These are phyloP conservation scores for Neurospora discreta DNA, from an alignment of 495 filamentous ascomycete species.

Conservation along the genomic window DNA sequence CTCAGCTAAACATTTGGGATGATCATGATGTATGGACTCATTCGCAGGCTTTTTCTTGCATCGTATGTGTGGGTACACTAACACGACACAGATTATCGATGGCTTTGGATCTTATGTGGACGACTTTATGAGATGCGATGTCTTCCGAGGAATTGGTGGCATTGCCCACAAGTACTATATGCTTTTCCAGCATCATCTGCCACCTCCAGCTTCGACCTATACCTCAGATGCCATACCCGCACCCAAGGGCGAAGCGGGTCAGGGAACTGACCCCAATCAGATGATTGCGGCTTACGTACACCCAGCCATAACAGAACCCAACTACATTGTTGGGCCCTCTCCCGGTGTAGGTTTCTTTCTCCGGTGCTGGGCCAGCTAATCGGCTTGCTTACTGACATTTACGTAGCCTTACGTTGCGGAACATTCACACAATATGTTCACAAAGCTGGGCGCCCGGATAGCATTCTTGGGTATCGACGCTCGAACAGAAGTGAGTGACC, in stretches of 20 bases:
- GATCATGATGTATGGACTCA: slow-evolving; percentile 56
- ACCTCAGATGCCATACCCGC: slow-evolving; percentile 43
- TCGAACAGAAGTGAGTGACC: slow-evolving; percentile 49
- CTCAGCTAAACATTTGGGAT: slow-evolving; percentile 92
- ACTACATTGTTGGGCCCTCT: slow-evolving; percentile 66
- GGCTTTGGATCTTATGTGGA: slow-evolving; percentile 90
- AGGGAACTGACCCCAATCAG: slow-evolving; percentile 53
- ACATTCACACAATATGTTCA: slow-evolving; percentile 67
- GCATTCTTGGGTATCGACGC: slow-evolving; percentile 85
- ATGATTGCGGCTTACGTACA: slow-evolving; percentile 58
- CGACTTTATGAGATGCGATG: slow-evolving; percentile 79
- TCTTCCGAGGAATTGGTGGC: slow-evolving; percentile 85
- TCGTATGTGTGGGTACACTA: not conserved
- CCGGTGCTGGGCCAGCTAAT: slow-evolving; percentile 7
- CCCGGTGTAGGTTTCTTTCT: slow-evolving; percentile 40
- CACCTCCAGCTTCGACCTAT: slow-evolving; percentile 72
- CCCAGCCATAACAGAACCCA: slow-evolving; percentile 47
- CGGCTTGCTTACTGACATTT: slow-evolving; percentile 6
- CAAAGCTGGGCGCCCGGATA: slow-evolving; percentile 72
- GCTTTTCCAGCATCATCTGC: slow-evolving; percentile 86
- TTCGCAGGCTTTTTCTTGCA: no score
- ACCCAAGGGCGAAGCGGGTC: slow-evolving; percentile 23
- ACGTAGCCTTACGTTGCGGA: slow-evolving; percentile 60
- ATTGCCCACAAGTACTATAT: slow-evolving; percentile 84
- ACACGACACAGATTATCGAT: slow-evolving; percentile 57